Evolutionary conservation across 164 flowering plant species (phyloP), one percentile per base, ranked within the genome.

Genomic region (Vitis riparia): DNA sequence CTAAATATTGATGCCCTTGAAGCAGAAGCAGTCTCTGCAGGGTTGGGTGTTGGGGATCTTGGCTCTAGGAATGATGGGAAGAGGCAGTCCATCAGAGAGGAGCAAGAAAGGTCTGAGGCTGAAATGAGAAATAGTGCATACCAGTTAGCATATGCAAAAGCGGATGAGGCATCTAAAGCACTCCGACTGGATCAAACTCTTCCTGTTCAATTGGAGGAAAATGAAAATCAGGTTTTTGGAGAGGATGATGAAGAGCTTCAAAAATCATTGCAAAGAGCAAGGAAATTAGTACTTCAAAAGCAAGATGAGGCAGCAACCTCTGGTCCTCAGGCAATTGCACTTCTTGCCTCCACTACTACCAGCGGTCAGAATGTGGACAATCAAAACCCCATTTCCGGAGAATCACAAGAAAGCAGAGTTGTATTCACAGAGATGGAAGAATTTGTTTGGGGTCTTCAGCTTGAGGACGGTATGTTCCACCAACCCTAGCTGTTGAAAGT

Each of bases 341-440:
- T 29, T 11, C 84, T 87, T 71, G 92, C 93, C 48, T 56, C 85
- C 58, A 61, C 83, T 11, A 59, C 71, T 47, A 19, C 73, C 19
- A 80, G 50, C 68, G 73, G 55, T 72, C 84, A 84, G 69, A 50
- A 73, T 23, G 72, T 72, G 10, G 90, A 87, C 50, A 77, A 76
- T 48, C 78, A 78, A 59, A 76, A 69, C 16, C 75, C 75, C 3
- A 12, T 79, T 6, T 67, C 80, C 57, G 90, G 79, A 66, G 93
- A 87, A 69, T 53, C 80, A 67, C 80, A 81, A 66, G 93, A 88
- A 71, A 89, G 82, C 75, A 91, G 80, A 69, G 83, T 96, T 71
- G 93, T 93, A 68, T 82, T 95, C 74, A 90, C 97, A 3, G 99
- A 93, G 73, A 87, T 95, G 94, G 92, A 95, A 63, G 98, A 91